Evolutionary conservation across 1,139 yeast genomes (phyloP).

Genomic region (Pichia terricola): DNA sequence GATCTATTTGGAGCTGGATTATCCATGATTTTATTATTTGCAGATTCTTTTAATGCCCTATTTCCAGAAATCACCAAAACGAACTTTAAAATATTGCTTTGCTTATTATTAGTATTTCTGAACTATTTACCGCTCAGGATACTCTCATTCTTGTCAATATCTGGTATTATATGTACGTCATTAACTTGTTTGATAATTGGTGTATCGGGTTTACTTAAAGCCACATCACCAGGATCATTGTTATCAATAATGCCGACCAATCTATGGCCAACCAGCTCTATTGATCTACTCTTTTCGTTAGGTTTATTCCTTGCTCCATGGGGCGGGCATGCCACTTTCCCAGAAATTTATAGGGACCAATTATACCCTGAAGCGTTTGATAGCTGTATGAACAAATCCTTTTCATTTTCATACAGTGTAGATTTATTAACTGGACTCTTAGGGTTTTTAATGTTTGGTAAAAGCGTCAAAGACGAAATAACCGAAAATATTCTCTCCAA

Average conservation of each 20-base stretch:
- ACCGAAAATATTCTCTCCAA: slow-evolving; percentile 58
- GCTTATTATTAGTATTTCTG: slow-evolving; percentile 43
- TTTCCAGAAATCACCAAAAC: slow-evolving; percentile 41
- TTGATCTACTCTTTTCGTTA: slow-evolving; percentile 38
- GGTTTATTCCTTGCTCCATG: slow-evolving; percentile 55
- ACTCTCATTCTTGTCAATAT: slow-evolving; percentile 60
- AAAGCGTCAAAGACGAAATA: slow-evolving; percentile 64
- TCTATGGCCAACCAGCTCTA: slow-evolving; percentile 35
- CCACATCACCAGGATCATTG: slow-evolving; percentile 38
- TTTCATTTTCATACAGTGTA: slow-evolving; percentile 56
- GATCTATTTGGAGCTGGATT: slow-evolving; percentile 76
- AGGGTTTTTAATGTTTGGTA: slow-evolving; percentile 87
- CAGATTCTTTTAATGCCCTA: slow-evolving; percentile 71
- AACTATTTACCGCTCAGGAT: slow-evolving; percentile 68
- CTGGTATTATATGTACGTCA: slow-evolving; percentile 67
- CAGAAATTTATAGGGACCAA: slow-evolving; percentile 49
- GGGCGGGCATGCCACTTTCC: slow-evolving; percentile 58
- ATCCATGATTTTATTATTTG: slow-evolving; percentile 66
- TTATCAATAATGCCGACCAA: slow-evolving; percentile 28
- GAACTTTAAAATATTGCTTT: slow-evolving; percentile 41
- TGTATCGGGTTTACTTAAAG: slow-evolving; percentile 46
- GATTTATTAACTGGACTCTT: slow-evolving; percentile 70
- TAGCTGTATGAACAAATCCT: slow-evolving; percentile 44
- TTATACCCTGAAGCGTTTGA: slow-evolving; percentile 41
- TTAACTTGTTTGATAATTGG: slow-evolving; percentile 50